phyloP scores from a whole-genome alignment of 176 grass and related monocot genomes.

The Triticum aestivum region IWGSC_CS_RefSeq_v2.1 NC_057803.1:609261650-609262149 shows the following conservation, averaged over 20 bases:
- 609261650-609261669: constrained; percentile 16
- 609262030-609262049: constrained; percentile 58
- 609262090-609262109: constrained; percentile 56
- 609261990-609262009: constrained; percentile 53
- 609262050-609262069: constrained; percentile 47
- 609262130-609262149: constrained; percentile 30
- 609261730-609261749: neutral
- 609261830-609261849: constrained; percentile 44
- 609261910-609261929: constrained; percentile 94
- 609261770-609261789: constrained; percentile 88
- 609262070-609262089: constrained; percentile 34
- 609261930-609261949: constrained; percentile 87
- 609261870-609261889: constrained; percentile 70
- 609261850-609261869: constrained; percentile 45
- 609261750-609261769: constrained; percentile 46
- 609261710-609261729: constrained; percentile 12
- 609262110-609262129: constrained; percentile 51
- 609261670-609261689: neutral
- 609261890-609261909: constrained; percentile 57
- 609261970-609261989: constrained; percentile 76
- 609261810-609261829: constrained; percentile 52
- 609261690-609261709: constrained; percentile 41
- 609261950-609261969: constrained; percentile 58
- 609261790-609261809: constrained; percentile 75
- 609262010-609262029: constrained; percentile 48